Conservation (phyloP, 2,329 filamentous ascomycete genomes). For the Colletotrichum noveboracense region DNA sequence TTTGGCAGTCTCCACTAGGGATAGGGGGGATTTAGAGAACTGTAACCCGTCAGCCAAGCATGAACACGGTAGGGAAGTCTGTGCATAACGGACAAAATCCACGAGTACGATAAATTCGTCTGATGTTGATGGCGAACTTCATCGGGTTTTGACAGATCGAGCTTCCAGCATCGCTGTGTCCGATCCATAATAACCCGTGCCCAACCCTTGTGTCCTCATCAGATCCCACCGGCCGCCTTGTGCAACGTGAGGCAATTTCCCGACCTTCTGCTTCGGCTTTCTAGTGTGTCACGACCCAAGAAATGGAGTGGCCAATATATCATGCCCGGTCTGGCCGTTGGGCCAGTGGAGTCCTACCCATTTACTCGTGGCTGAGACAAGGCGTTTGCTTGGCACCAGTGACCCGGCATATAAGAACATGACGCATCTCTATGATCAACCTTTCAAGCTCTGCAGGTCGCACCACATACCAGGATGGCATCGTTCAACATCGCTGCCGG, state of each 20-base stretch:
- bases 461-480: neutral
- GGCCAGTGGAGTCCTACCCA: neutral
- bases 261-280: neutral
- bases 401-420: neutral
- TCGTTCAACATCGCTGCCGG: neutral
- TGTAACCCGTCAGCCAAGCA: neutral
- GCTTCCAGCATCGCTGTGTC: neutral
- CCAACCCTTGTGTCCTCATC: neutral
- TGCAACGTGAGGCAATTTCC: neutral
- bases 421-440: neutral
- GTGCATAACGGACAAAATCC: neutral
- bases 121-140: neutral
- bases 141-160: neutral
- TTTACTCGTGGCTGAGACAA: neutral
- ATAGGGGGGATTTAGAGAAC: slow-evolving; percentile 25
- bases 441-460: neutral
- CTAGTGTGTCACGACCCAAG: neutral
- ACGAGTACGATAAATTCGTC: neutral
- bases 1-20: slow-evolving; percentile 21
- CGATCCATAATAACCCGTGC: neutral
- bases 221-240: neutral
- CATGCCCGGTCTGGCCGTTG: neutral
- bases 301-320: neutral
- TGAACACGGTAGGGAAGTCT: neutral
- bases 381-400: neutral